Evolutionary conservation across 768 basidiomycete species (phyloP), one percentile per base, ranked within the genome.

Genomic region (Holtermanniella nyarrowii): DNA sequence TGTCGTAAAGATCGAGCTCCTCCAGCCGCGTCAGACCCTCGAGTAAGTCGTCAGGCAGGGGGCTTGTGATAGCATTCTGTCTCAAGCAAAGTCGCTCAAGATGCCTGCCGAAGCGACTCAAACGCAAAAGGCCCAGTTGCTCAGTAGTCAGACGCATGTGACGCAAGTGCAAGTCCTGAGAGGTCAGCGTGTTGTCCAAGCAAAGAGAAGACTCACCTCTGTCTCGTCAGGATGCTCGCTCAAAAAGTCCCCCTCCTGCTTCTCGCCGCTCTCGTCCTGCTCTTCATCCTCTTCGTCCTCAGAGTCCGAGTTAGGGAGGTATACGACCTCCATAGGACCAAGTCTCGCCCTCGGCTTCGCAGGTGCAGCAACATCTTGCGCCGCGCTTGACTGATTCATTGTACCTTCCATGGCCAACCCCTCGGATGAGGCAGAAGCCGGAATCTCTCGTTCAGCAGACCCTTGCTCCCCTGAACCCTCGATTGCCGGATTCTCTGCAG

Each of bases 1-100:
- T 99, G 71, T 99, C 95, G 67, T 97, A 99, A 56, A 96, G 62
- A 73, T 99, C 95, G 52, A 97, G 72, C 57, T 97, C 95, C 64
- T 89, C 86, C 27, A 99, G 73, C 42, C 80, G 76, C 12, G 67
- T 77, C 50, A 96, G 71, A 26, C 77, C 73, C 25, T 75, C 74
- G 61, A 93, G 88, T 10, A 56, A 62, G 12, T 82, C 80, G 14
- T 79, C 78, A 3, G 85, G 80, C 57, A 90, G 81, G 42, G 95
- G 77, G 23, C 74, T 72, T 0, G 82, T 76, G 56, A 96, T 79
- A 51, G 79, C 78, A 69, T 95, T 96, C 73, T 93, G 89, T 31
- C 90, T 79, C 21, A 96, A 76, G 73, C 86, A 90, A 10, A 95
- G 75, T 47, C 72, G 80, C 71, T 78, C 83, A 51, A 95, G 74